Conservation (phyloP, 805 yeast species). For the Sugiyamaella qingdaonensis region DNA sequence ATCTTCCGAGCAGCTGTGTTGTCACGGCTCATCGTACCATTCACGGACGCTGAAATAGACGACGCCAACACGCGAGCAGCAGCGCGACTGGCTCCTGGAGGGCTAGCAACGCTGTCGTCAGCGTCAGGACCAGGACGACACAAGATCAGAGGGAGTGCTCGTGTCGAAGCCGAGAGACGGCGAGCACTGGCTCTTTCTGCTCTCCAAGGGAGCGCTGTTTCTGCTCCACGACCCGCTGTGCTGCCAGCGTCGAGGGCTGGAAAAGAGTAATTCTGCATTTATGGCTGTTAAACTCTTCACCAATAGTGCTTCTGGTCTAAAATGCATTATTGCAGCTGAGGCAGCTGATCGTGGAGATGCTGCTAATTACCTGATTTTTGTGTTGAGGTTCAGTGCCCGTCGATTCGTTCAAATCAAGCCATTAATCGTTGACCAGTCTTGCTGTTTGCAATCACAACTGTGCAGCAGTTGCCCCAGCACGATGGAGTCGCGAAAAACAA, state of each 20-base stretch:
- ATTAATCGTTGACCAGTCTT: too few relatives aligned
- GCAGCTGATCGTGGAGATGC: too few relatives aligned
- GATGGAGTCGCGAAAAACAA: too few relatives aligned
- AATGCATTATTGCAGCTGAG: too few relatives aligned
- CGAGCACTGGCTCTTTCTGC: conserved; percentile 34
- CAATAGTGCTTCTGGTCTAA: too few relatives aligned
- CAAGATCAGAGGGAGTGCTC: conserved; percentile 19
- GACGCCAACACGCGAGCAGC: conserved; percentile 69
- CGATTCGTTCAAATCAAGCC: too few relatives aligned
- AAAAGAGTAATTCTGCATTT: conserved; percentile 3
- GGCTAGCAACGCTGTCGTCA: conserved; percentile 56
- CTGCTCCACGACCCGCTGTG: conserved; percentile 16
- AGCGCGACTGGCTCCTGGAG: conserved; percentile 93
- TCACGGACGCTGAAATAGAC: conserved; percentile 65
- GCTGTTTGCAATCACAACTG: too few relatives aligned
- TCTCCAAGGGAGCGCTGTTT: conserved; percentile 21
- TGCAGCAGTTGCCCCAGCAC: too few relatives aligned
- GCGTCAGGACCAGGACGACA: neutral
- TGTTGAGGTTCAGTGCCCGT: too few relatives aligned
- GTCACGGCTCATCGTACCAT: conserved; percentile 53
- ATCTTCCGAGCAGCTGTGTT: conserved; percentile 38
- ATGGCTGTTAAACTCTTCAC: too few relatives aligned
- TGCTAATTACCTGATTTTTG: too few relatives aligned
- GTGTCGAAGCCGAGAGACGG: conserved; percentile 35
- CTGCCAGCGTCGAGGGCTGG: conserved; percentile 17